Percentiles rank a stretch among this genome's conserved stretches.
phyloP scores from a whole-genome alignment of 352 stramenopile species.

The Phytopythium chamaehyphon region DNA sequence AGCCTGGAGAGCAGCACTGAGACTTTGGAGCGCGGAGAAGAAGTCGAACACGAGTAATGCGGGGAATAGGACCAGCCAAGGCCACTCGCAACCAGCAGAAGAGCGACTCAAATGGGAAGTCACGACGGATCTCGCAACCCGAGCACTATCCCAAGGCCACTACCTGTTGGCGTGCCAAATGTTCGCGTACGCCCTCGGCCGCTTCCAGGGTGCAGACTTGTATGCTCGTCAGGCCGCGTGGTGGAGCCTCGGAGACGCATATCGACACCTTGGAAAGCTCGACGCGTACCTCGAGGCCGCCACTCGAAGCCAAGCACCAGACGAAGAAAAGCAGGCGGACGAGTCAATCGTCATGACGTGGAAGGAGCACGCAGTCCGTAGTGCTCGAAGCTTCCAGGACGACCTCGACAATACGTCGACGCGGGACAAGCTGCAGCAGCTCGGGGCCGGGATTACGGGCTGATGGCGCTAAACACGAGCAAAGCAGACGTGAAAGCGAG shows the following conservation, averaged over 20 bases:
- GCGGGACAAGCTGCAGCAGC: conserved; percentile 21
- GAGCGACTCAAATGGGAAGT: conserved; percentile 38
- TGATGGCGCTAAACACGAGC: no score
- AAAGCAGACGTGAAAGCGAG: no score
- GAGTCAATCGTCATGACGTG: conserved; percentile 3
- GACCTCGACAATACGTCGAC: conserved; percentile 18
- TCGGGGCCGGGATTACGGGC: conserved; percentile 6
- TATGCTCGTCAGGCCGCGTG: conserved; percentile 25
- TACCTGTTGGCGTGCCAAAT: conserved; percentile 45
- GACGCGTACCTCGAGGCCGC: conserved; percentile 46
- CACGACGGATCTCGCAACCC: conserved; percentile 43
- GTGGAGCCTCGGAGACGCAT: conserved; percentile 55
- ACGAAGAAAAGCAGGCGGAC: background rate
- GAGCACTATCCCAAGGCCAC: conserved; percentile 37
- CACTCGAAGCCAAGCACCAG: conserved; percentile 10
- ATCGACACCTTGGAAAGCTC: conserved; percentile 51
- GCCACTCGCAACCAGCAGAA: background rate
- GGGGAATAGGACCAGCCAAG: background rate
- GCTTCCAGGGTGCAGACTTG: conserved; percentile 2
- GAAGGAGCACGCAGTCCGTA: conserved; percentile 8
- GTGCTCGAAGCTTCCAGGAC: conserved; percentile 22
- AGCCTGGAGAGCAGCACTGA: conserved; percentile 54
- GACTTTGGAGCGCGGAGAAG: conserved; percentile 45
- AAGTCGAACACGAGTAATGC: conserved; percentile 13
- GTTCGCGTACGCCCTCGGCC: conserved; percentile 45